Conservation (phyloP, 208 protist genomes). For the Perkinsela sp. region DNA sequence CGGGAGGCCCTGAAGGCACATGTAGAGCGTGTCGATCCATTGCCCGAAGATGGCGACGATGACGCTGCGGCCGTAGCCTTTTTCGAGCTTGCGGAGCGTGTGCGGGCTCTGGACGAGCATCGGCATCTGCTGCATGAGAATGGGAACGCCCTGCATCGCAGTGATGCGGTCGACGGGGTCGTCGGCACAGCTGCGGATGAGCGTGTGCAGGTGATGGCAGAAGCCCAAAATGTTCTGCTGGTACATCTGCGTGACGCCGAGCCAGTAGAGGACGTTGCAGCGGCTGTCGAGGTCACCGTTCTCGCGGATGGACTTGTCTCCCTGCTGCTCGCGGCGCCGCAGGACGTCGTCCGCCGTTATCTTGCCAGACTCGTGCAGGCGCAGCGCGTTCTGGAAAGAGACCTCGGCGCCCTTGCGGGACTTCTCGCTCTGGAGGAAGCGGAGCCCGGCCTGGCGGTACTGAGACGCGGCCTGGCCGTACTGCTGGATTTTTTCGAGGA, state of each 20-base stretch:
- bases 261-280: conserved; percentile 6
- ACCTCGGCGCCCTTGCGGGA: neutral
- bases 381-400: neutral
- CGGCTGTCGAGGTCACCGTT: conserved; percentile 4
- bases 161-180: conserved; percentile 1
- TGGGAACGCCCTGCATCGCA: neutral
- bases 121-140: neutral
- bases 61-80: neutral
- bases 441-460: conserved; percentile 5
- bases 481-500: conserved; percentile 4
- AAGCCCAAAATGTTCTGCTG: neutral
- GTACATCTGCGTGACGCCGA: conserved; percentile 1
- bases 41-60: neutral
- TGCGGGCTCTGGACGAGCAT: neutral
- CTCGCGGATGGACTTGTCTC: neutral
- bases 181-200: neutral
- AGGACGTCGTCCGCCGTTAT: neutral
- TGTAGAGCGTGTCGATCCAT: neutral
- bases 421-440: neutral
- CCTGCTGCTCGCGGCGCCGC: neutral
- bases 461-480: neutral
- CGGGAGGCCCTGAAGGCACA: neutral
- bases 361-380: neutral
- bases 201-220: neutral
- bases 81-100: neutral